A percentile compares a stretch with the other conserved stretches of the same genome.
Evolutionary conservation across 352 stramenopile species (phyloP).

Genomic region (Pythium phragmiticola): DNA sequence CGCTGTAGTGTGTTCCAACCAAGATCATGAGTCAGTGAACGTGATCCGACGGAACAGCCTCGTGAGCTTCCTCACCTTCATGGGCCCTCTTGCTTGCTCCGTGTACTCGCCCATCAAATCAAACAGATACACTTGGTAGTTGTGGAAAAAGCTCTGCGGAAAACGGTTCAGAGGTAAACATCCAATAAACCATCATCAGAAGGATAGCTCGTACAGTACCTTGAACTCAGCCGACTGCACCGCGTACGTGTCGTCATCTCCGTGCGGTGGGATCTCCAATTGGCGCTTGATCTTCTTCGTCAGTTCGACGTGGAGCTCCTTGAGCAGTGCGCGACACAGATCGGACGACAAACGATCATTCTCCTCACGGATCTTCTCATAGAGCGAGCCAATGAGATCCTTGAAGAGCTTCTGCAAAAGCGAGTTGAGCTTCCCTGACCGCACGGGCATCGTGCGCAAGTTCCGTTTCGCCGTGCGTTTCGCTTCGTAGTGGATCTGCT

Average conservation of each 20-base stretch:
- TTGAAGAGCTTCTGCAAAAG: conserved; percentile 78
- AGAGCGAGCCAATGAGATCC: conserved; percentile 68
- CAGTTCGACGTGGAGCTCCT: conserved; percentile 58
- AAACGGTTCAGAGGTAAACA: background rate
- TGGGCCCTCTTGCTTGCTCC: conserved; percentile 56
- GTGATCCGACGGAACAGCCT: background rate
- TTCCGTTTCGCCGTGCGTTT: conserved; percentile 51
- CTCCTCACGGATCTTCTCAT: conserved; percentile 63
- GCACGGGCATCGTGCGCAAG: conserved; percentile 66
- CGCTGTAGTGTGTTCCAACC: conserved; percentile 33
- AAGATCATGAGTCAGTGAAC: background rate
- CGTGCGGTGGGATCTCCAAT: conserved; percentile 37
- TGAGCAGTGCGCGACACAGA: conserved; percentile 55
- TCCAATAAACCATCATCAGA: background rate
- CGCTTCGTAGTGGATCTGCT: conserved; percentile 43
- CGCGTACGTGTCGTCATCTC: conserved; percentile 59
- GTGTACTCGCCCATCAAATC: conserved; percentile 74
- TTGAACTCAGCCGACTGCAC: conserved; percentile 72
- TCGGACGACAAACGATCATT: conserved; percentile 68
- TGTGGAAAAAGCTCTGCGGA: conserved; percentile 63
- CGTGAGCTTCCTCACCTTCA: conserved; percentile 36
- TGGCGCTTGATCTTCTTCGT: conserved; percentile 54
- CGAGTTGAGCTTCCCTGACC: conserved; percentile 56
- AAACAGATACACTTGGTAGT: conserved; percentile 68
- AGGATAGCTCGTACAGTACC: conserved; percentile 28